These are phyloP conservation scores for Nicotiana tabacum DNA, from an alignment of 257 asterid species.

Conservation along the genomic window DNA sequence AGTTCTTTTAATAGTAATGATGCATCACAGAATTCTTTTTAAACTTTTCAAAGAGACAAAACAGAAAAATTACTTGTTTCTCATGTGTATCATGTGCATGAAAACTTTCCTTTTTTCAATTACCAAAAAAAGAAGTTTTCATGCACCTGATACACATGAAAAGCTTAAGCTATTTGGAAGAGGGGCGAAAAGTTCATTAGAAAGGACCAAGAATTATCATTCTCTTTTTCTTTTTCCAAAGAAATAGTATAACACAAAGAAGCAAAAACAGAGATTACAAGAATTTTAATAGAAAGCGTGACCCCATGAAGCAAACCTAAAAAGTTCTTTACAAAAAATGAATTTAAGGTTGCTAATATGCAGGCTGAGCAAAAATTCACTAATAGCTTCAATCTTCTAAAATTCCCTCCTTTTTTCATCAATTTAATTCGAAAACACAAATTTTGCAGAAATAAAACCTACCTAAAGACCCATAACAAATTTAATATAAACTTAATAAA, in stretches of 20 bases:
- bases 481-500: too few relatives aligned
- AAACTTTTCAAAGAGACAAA: background rate
- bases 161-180: background rate
- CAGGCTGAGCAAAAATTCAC: background rate
- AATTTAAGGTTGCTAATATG: background rate
- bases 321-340: background rate
- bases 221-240: background rate
- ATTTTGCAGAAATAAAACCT: too few relatives aligned
- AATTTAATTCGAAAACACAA: background rate
- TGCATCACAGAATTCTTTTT: background rate
- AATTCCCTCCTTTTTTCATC: background rate
- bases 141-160: too few relatives aligned
- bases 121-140: too few relatives aligned
- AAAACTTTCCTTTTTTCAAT: too few relatives aligned
- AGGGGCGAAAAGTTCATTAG: background rate
- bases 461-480: too few relatives aligned
- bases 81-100: background rate
- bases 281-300: background rate
- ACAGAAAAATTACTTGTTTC: background rate
- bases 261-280: background rate
- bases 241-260: background rate
- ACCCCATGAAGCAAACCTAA: background rate
- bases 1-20: background rate
- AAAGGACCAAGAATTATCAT: background rate
- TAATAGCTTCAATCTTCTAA: background rate